Evolutionary conservation across 2,329 filamentous ascomycete genomes (phyloP), one percentile per base, ranked within the genome.

Genomic region (Beauveria varroae): DNA sequence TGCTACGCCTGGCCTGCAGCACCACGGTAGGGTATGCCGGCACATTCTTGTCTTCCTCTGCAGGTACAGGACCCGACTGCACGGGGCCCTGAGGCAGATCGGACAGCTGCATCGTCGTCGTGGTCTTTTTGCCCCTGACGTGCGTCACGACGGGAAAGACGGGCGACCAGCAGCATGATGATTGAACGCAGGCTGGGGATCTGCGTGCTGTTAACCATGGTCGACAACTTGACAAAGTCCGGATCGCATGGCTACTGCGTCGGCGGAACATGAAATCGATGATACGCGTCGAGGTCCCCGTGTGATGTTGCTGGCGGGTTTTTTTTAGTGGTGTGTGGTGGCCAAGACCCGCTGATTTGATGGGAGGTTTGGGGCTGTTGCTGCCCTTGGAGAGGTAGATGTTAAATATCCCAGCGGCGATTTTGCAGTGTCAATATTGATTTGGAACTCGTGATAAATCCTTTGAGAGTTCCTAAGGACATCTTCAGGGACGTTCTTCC

Each of bases 1-100:
- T 96, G 75, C 96, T 96, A 66, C 87, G 90, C 61, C 86, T 85
- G 30, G 91, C 93, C 72, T 96, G 92, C 70, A 91, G 85, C 62
- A 98, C 79, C 53, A 98, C 89, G n/a, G 91, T 89, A 18, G 95
- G 93, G 73, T 97, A 97, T 5, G 77, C 70, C 18, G 83, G 81
- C 18, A 67, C 75, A 60, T 77, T 72, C 28, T 78, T 73, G 28
- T 82, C 76, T 63, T 78, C 65, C 43, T 69, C 61, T 6, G 47
- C 52, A 30, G 67, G 65, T 16, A 76, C 62, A 34, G 75, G 70
- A 16, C 63, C 60, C 4, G 44, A 30, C 22, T 64, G 63, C 44
- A 81, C 71, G 30, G 76, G 67, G 24, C 82, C 83, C 67, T 86
- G 82, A 5, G 83, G 83, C 37, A 87, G 74, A 56, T 86, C 83